A percentile compares a stretch with the other conserved stretches of the same genome.
Evolutionary conservation across 306 rosid genomes (phyloP).

Genomic region (Echinosophora koreensis): DNA sequence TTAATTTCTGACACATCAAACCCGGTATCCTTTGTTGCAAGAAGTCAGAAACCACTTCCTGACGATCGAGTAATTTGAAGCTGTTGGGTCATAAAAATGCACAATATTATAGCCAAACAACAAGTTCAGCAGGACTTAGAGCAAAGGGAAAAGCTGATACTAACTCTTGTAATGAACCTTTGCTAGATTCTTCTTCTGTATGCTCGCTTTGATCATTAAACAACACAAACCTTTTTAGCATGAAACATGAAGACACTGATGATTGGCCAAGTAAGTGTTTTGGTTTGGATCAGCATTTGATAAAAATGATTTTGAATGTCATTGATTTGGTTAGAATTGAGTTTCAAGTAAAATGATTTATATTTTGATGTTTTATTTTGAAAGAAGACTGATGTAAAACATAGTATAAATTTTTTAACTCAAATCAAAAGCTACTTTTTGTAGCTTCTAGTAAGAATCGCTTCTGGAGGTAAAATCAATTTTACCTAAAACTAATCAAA

Average conservation of each 20-base stretch:
- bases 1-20: neutral
- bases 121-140: constrained; percentile 20
- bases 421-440: too few species aligned
- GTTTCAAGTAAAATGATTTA: too few species aligned
- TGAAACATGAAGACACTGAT: constrained; percentile 28
- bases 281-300: too few species aligned
- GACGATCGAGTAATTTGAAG: constrained; percentile 42
- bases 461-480: too few species aligned
- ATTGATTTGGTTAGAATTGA: too few species aligned
- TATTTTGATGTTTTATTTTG: too few species aligned
- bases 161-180: constrained; percentile 8
- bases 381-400: too few species aligned
- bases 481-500: too few species aligned
- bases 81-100: constrained; percentile 9
- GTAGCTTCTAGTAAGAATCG: too few species aligned
- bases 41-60: constrained; percentile 32
- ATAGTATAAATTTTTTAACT: too few species aligned
- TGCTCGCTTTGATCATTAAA: constrained; percentile 55
- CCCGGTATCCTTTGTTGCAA: constrained; percentile 23
- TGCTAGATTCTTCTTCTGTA: constrained; percentile 45
- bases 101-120: constrained; percentile 37
- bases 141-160: constrained; percentile 28
- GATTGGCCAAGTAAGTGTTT: too few species aligned
- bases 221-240: constrained; percentile 18
- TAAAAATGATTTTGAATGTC: too few species aligned